Evolutionary conservation across 116 monocot genomes (phyloP), one percentile per base, ranked within the genome.

Genomic region (Trichopus zeylanicus): DNA sequence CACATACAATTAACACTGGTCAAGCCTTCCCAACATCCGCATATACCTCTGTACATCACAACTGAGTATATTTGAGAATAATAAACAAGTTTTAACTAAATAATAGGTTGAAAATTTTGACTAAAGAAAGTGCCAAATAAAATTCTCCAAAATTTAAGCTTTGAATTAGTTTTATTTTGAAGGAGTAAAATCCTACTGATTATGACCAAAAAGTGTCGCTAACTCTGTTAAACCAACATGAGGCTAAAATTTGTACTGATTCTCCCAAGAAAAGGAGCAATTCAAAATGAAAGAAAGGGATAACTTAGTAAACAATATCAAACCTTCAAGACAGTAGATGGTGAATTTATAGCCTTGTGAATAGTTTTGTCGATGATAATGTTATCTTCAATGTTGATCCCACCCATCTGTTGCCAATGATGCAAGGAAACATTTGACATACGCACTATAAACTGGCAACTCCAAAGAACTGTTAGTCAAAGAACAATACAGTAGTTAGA

Each of bases 401-500:
- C 98, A 70, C 98, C 98, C 92, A 99, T 91, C 70, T 99, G 80
- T 51, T 81, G 88, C 98, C 98, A 99, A 75, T 99, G 98, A 53
- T 70, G 75, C 78, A 92, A 59, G 49, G 98, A 99, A 53, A 70
- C 63, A 65, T 99, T 99, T 59, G 98, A 99, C 65, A 85, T 81
- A 22, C 80, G 88, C 28, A 85, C 98, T 68, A 91, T 99, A 57
- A 82, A 88, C 49, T 99, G 98, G 70, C 98, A 99, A 65, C 85
- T 99, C 98, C 98, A 99, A 46, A 69, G 88, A 51, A 92, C 98
- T 99, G 72, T 46, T 6, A 51, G 15, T 53, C 16, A 30, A 51
- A 26, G 5, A 66, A 46, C 16, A 35, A 65, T 2, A 51, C 19
- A 32, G 16, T 11, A 53, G 22, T 32, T 21, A 53, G n/a, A 8